Base-by-base conservation (phyloP, 352 stramenopile species). In the Globisporangium parvum region DNA sequence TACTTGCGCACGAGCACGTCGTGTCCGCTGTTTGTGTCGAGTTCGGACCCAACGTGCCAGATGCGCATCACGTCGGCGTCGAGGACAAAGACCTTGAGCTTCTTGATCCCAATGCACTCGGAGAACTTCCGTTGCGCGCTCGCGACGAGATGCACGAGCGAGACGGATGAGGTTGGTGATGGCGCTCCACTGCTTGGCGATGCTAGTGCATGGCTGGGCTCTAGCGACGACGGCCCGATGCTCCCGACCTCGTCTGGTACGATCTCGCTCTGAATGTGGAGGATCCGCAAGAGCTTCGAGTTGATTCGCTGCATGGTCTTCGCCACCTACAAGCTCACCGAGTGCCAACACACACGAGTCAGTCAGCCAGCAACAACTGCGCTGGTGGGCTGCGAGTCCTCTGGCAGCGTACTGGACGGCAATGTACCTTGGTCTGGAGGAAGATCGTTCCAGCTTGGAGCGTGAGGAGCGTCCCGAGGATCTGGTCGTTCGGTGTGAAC, bases 401-500 rank as follows among this genome's bases (percentile, higher is more conserved):
- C 31, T 37, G 31, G 10, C 31, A 37, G 10, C n/a, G n/a, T n/a
- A n/a, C n/a, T n/a, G 31, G 17, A 54, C 3, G 12, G 20, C 42
- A 46, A 15, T 53, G 23, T 53, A 77, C 71, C 33, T 63, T 55
- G 8, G 70, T 71, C 57, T 91, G 78, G 6, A 77, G 65, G 18
- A 88, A 65, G 31, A 88, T 57, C 24, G 75, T 72, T 1, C 77
- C 81, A 1, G 80, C 71, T 48, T 91, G 79, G 40, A 85, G 75
- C 12, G 69, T 75, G 15, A 89, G 59, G 0, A 91, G 55, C 12
- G 62, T 60, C n/a, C 66, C 75, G 0, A 89, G 52, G 52, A 91
- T 87, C 61, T 88, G 75, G 53, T 91, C 81, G 50, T 88, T 89
- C n/a, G 71, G 6, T 0, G 77, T 79, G 53, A 91, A 91, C 10